Conservation (phyloP, 192 early-diverging fungal species). For the Backusella luteola region DNA sequence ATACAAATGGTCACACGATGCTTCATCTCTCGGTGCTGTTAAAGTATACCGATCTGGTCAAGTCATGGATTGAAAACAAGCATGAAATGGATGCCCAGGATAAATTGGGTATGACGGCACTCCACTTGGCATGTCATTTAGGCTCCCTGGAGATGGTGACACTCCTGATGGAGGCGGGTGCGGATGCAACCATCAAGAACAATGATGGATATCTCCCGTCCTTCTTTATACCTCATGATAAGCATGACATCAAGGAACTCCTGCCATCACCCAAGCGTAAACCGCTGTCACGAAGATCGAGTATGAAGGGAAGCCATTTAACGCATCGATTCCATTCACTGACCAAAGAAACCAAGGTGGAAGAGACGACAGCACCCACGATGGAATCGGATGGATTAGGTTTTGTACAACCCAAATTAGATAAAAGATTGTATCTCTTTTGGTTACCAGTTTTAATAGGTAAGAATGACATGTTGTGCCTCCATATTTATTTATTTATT, state of each 20-base stretch:
- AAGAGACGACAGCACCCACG: slow-evolving; percentile 9
- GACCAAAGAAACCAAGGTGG: not conserved
- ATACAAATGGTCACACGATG: slow-evolving; percentile 52
- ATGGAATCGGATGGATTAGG: slow-evolving; percentile 31
- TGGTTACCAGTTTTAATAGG: slow-evolving; percentile 54
- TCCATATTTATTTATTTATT: not conserved
- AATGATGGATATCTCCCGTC: not conserved
- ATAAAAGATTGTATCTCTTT: slow-evolving; percentile 55
- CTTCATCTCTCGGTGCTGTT: slow-evolving; percentile 64
- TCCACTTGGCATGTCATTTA: slow-evolving; percentile 67
- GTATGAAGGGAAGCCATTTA: slow-evolving; percentile 10
- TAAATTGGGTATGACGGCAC: slow-evolving; percentile 64
- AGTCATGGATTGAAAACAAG: slow-evolving; percentile 35
- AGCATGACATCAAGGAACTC: not conserved
- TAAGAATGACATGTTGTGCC: not conserved
- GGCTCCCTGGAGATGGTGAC: slow-evolving; percentile 48
- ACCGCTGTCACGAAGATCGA: slow-evolving; percentile 8
- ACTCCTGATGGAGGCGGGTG: slow-evolving; percentile 51
- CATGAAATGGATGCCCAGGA: slow-evolving; percentile 44
- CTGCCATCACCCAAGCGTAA: slow-evolving; percentile 1
- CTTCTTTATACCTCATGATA: not conserved
- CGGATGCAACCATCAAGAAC: not conserved
- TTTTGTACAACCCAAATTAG: slow-evolving; percentile 42
- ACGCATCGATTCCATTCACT: slow-evolving; percentile 19
- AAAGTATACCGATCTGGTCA: slow-evolving; percentile 50